Base-by-base conservation (phyloP, 2,329 filamentous ascomycete genomes). In the Nannizzia gypsea region DNA sequence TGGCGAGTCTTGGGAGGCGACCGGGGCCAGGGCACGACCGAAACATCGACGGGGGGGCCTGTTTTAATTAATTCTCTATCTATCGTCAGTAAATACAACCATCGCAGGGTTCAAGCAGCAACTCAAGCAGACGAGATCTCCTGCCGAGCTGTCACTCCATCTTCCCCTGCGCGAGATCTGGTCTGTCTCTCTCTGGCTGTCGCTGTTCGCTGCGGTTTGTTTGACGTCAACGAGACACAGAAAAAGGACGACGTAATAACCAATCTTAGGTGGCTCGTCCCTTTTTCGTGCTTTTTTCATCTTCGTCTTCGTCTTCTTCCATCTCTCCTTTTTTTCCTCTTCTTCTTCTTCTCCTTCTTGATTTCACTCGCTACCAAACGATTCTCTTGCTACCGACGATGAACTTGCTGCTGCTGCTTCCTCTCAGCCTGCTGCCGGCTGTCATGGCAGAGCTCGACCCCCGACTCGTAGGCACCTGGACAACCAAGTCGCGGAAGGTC, bases 381-480 rank as follows among this genome's bases (percentile, higher is more conserved):
- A 15, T 8, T 22, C 4, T 28, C 36, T 26, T 6, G 50, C 50
- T n/a, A 15, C 22, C 22, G 34, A 48, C 56, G 56, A 58, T 48
- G 38, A 58, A 46, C 20, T 24, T 58, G 42, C 38, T 48, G 24
- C 28, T 34, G n/a, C 57, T 60, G 15, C 44, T 54, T 15, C 50
- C 60, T 17, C 57, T 56, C 24, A 26, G 38, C 34, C 59, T 58
- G 38, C 24, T 54, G 8, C 34, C 24, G 9, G 22, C 54, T 26
- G 52, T 38, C 17, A 24, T 15, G 20, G 62, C 62, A 9, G 62
- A 50, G 20, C 6, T 61, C 20, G 75, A 80, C 63, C 69, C 76
- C 34, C 74, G 80, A 58, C 73, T 88, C 34, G 78, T 83, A n/a
- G 86, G 86, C 61, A 89, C 86, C 61, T 89, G 86, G 86, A 81